A percentile compares a stretch with the other conserved stretches of the same genome.
phyloP scores from a whole-genome alignment of 1,284 basidiomycete species.

The Puccinia hordei region DNA sequence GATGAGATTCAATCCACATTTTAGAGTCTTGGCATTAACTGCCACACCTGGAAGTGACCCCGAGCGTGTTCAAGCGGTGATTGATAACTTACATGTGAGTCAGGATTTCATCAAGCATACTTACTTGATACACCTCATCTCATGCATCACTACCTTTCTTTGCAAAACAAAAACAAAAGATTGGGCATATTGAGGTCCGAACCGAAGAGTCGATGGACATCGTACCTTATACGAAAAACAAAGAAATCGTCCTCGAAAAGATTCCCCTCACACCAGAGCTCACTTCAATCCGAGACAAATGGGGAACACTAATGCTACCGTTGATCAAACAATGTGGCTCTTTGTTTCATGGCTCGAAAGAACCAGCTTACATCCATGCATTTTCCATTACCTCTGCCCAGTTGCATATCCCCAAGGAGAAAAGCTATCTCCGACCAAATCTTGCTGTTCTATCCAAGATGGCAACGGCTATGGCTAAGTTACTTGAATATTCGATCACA shows the following conservation, averaged over 20 bases:
- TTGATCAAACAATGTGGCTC: conserved; percentile 52
- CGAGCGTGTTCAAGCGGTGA: conserved; percentile 84
- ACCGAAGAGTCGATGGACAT: conserved; percentile 89
- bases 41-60: conserved; percentile 89
- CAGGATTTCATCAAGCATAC: background rate
- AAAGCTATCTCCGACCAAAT: conserved; percentile 32
- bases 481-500: conserved; percentile 53
- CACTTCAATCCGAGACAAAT: conserved; percentile 56
- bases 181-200: conserved; percentile 91
- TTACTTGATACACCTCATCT: too few species aligned
- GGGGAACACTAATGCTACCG: conserved; percentile 58
- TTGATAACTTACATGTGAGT: conserved; percentile 80
- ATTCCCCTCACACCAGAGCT: conserved; percentile 55
- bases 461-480: conserved; percentile 52
- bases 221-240: conserved; percentile 81
- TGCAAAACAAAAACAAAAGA: too few species aligned
- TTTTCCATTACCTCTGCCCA: conserved; percentile 27
- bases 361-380: conserved; percentile 43
- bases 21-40: conserved; percentile 87
- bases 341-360: conserved; percentile 46
- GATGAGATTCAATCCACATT: conserved; percentile 90
- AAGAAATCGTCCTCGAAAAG: conserved; percentile 61
- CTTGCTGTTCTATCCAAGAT: conserved; percentile 45
- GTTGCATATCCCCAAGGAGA: conserved; percentile 22
- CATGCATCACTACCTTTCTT: too few species aligned